Conservation (phyloP, 257 asterid genomes). For the Agastache rugosa region DNA sequence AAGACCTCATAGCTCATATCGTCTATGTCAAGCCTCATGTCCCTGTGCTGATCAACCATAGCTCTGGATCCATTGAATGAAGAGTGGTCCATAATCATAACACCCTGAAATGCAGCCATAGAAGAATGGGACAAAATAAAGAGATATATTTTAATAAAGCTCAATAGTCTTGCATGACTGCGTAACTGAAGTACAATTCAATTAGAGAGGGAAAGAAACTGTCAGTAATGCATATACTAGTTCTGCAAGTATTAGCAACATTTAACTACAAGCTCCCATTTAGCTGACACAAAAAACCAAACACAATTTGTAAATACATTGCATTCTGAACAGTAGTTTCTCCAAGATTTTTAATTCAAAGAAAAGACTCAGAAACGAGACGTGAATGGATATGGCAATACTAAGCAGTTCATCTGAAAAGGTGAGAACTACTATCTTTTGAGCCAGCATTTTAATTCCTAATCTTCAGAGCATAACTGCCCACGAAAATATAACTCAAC, state of each 20-base stretch:
- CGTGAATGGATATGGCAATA: neutral
- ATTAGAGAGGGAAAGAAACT: neutral
- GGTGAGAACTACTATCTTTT: neutral
- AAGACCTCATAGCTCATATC: conserved; percentile 84
- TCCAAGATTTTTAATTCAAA: neutral
- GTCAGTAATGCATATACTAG: neutral
- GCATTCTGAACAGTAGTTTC: neutral
- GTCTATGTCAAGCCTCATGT: conserved; percentile 82
- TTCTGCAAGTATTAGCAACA: no score
- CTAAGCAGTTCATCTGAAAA: neutral
- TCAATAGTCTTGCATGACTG: neutral
- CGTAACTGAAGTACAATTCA: conserved; percentile 3
- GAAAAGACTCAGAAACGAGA: neutral
- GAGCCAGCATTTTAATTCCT: neutral
- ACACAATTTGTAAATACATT: neutral
- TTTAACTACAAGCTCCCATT: no score
- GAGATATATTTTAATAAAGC: neutral
- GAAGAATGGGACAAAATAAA: conserved; percentile 4
- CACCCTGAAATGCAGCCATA: conserved; percentile 53
- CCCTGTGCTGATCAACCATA: conserved; percentile 67
- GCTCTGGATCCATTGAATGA: conserved; percentile 60
- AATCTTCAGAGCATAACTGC: neutral
- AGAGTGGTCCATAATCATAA: conserved; percentile 49
- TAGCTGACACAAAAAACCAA: no score
- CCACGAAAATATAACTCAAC: neutral